phyloP scores from a whole-genome alignment of 257 asterid species.

The Eucommia ulmoides region DNA sequence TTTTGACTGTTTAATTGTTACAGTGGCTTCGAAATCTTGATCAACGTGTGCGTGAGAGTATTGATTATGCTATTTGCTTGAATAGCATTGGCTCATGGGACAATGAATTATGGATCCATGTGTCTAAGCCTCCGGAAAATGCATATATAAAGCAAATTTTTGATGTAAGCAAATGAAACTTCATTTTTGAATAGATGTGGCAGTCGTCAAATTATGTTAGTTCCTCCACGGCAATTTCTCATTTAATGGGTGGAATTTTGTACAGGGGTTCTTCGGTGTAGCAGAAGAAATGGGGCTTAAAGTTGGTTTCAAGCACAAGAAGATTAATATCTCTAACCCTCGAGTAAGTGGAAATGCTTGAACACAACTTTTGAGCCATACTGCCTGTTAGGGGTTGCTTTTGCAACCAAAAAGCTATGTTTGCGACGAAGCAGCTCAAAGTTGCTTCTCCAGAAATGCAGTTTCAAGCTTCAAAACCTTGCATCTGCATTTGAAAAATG shows the following conservation, averaged over 20 bases:
- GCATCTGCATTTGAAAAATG: too few relatives aligned
- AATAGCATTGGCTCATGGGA: conserved; percentile 68
- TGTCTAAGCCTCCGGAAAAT: conserved; percentile 91
- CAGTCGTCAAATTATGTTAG: too few relatives aligned
- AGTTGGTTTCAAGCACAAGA: conserved; percentile 90
- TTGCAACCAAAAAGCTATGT: too few relatives aligned
- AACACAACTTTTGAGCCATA: too few relatives aligned
- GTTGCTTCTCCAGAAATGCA: too few relatives aligned
- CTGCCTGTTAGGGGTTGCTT: too few relatives aligned
- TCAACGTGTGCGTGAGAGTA: conserved; percentile 82
- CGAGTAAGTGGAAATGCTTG: conserved; percentile 73
- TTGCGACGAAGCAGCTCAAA: too few relatives aligned
- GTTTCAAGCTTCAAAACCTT: too few relatives aligned
- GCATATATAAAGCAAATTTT: conserved; percentile 69
- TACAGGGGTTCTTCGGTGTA: conserved; percentile 76
- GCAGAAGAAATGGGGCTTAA: conserved; percentile 72
- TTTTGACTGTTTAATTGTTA: conserved; percentile 21
- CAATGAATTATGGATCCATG: conserved; percentile 66
- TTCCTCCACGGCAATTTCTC: too few relatives aligned
- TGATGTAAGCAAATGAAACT: conserved; percentile 43
- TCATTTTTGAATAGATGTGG: too few relatives aligned
- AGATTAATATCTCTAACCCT: conserved; percentile 88
- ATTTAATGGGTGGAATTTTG: conserved; percentile 19
- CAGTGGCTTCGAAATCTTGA: conserved; percentile 93
- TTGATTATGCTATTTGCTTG: conserved; percentile 89